phyloP scores from a whole-genome alignment of 805 yeast genomes.

The Saccharomycopsis selenospora region DNA sequence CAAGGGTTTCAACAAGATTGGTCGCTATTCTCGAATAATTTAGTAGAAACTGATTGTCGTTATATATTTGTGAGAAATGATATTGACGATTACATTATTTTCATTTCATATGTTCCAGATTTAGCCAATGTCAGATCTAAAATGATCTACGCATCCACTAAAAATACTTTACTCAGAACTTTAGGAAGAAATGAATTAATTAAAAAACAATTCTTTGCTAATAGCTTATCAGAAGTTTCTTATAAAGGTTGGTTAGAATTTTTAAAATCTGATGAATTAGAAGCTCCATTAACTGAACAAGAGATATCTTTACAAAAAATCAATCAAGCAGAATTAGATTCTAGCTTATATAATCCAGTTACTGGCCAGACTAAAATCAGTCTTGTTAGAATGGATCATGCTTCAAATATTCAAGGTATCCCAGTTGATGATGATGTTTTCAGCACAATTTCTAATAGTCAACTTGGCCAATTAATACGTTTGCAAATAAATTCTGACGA shows the following conservation, averaged over 20 bases:
- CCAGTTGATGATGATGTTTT: constrained; percentile 27
- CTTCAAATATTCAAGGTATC: constrained; percentile 13
- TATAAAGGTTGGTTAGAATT: constrained; percentile 40
- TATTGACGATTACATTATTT: constrained; percentile 31
- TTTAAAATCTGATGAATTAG: constrained; percentile 31
- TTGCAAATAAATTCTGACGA: constrained; percentile 34
- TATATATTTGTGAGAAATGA: constrained; percentile 43
- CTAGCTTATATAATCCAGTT: constrained; percentile 23
- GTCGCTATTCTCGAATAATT: constrained; percentile 25
- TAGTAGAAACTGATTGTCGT: constrained; percentile 34
- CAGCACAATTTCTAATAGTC: neutral
- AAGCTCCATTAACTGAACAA: constrained; percentile 48
- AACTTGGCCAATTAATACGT: neutral
- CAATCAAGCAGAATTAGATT: constrained; percentile 35
- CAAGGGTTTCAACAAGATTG: constrained; percentile 32
- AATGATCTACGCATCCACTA: constrained; percentile 92
- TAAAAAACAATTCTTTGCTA: constrained; percentile 33
- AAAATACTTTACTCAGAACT: constrained; percentile 65
- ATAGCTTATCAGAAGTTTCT: constrained; percentile 49
- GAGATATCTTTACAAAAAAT: constrained; percentile 47
- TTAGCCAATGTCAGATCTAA: constrained; percentile 70
- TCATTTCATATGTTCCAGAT: constrained; percentile 85
- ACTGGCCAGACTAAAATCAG: constrained; percentile 18
- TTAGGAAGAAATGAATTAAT: constrained; percentile 52
- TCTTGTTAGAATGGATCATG: constrained; percentile 21